These are phyloP conservation scores for Aethionema arabicum DNA, from an alignment of 345 rosid species.

Conservation along the genomic window DNA sequence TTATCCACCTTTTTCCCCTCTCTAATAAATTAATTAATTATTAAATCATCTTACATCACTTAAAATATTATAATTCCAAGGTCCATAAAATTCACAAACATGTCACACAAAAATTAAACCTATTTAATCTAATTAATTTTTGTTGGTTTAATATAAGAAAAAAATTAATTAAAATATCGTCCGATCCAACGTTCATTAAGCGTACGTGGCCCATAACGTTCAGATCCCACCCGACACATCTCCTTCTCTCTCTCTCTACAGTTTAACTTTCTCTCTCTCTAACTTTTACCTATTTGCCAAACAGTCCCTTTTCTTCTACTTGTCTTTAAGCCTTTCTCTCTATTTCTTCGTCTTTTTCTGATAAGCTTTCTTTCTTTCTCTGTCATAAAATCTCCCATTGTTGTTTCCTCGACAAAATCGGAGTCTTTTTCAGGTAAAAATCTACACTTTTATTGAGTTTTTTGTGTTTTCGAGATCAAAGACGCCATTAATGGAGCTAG, in stretches of 20 bases:
- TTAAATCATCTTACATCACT: constrained; percentile 1
- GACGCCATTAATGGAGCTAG: constrained; percentile 27
- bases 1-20: constrained; percentile 28
- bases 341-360: constrained; percentile 18
- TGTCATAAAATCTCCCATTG: constrained; percentile 22
- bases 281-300: constrained; percentile 33
- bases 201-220: constrained; percentile 43
- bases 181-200: constrained; percentile 36
- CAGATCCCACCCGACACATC: constrained; percentile 44
- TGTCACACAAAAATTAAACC: constrained; percentile 22
- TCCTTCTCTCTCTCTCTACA: constrained; percentile 4
- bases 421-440: not conserved
- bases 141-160: not conserved
- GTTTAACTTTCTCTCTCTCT: constrained; percentile 27
- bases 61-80: constrained; percentile 24
- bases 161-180: constrained; percentile 1
- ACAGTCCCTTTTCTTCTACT: constrained; percentile 21
- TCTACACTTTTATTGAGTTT: constrained; percentile 2
- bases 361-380: not conserved
- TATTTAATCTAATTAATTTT: not conserved
- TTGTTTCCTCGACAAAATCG: constrained; percentile 18
- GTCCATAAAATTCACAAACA: constrained; percentile 36
- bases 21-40: not conserved
- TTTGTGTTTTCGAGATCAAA: not conserved
- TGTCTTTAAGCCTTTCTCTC: constrained; percentile 16